Percentiles rank a stretch among this genome's conserved stretches.
Evolutionary conservation across 768 basidiomycete genomes (phyloP).

Genomic region (Kwoniella sp.): DNA sequence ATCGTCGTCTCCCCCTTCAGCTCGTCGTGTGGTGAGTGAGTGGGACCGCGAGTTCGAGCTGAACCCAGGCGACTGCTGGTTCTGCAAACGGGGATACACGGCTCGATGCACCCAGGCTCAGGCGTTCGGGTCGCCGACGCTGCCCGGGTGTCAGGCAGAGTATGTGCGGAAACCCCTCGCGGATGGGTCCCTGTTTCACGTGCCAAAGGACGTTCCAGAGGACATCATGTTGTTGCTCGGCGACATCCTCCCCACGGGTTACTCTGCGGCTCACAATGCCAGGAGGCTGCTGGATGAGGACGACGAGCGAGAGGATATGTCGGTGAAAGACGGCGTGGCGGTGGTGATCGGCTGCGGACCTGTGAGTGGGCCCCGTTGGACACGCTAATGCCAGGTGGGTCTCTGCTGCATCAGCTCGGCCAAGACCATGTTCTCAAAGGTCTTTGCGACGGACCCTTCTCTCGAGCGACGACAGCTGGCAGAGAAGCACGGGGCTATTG

Average conservation of each 20-base stretch:
- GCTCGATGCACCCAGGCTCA: constrained; percentile 33
- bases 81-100: constrained; percentile 37
- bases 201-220: constrained; percentile 31
- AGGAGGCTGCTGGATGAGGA: constrained; percentile 33
- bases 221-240: constrained; percentile 38
- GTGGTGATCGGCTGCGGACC: constrained; percentile 51
- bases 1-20: constrained; percentile 48
- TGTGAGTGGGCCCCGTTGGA: constrained; percentile 22
- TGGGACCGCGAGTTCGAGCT: no score
- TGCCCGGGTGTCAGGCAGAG: constrained; percentile 46
- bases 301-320: constrained; percentile 15
- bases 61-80: constrained; percentile 45
- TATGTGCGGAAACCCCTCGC: constrained; percentile 41
- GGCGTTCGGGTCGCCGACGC: constrained; percentile 31
- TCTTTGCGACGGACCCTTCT: constrained; percentile 38
- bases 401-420: constrained; percentile 50
- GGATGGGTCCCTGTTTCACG: constrained; percentile 32
- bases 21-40: constrained; percentile 32
- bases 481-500: constrained; percentile 48
- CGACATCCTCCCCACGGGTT: constrained; percentile 50
- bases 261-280: constrained; percentile 41
- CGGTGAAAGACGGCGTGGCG: constrained; percentile 24
- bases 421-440: constrained; percentile 40
- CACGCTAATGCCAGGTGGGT: constrained; percentile 26
- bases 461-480: constrained; percentile 33